A percentile compares a stretch with the other conserved stretches of the same genome.
Evolutionary conservation across 2,329 filamentous ascomycete genomes (phyloP).

Genomic region (Aspergillus ibericus): DNA sequence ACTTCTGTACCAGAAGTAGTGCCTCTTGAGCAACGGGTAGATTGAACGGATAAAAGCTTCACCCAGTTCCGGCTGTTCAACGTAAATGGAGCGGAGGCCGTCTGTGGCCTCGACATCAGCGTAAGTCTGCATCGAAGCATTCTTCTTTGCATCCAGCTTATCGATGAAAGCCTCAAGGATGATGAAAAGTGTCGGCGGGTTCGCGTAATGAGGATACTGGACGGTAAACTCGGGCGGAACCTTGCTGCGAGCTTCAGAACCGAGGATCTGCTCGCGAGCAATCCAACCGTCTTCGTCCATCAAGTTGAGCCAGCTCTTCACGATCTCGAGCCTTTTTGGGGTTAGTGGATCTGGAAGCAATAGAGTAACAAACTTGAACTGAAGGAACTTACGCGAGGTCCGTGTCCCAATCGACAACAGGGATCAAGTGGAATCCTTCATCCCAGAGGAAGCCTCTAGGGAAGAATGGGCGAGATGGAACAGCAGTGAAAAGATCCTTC

Average conservation of each 20-base stretch:
- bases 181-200: constrained; percentile 92
- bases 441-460: constrained; percentile 97
- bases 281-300: constrained; percentile 99
- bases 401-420: constrained; percentile 90
- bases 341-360: constrained; percentile 17
- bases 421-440: constrained; percentile 91
- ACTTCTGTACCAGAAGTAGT: constrained; percentile 92
- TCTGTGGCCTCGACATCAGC: constrained; percentile 34
- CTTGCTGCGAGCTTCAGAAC: constrained; percentile 87
- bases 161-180: constrained; percentile 81
- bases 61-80: constrained; percentile 67
- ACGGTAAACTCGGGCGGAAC: constrained; percentile 90
- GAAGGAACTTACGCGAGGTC: constrained; percentile 65
- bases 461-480: constrained; percentile 94
- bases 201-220: constrained; percentile 96
- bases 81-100: constrained; percentile 61
- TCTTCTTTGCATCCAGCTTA: constrained; percentile 60
- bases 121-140: constrained; percentile 25
- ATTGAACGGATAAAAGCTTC: constrained; percentile 71
- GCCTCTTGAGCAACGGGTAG: constrained; percentile 82
- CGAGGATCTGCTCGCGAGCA: constrained; percentile 90
- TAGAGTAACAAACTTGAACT: background rate
- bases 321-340: constrained; percentile 64
- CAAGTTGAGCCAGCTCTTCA: constrained; percentile 92
- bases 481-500: constrained; percentile 83